Percentiles rank a stretch among this genome's conserved stretches.
Evolutionary conservation across 768 basidiomycete species (phyloP).

Genomic region (Pleurotus platypus): DNA sequence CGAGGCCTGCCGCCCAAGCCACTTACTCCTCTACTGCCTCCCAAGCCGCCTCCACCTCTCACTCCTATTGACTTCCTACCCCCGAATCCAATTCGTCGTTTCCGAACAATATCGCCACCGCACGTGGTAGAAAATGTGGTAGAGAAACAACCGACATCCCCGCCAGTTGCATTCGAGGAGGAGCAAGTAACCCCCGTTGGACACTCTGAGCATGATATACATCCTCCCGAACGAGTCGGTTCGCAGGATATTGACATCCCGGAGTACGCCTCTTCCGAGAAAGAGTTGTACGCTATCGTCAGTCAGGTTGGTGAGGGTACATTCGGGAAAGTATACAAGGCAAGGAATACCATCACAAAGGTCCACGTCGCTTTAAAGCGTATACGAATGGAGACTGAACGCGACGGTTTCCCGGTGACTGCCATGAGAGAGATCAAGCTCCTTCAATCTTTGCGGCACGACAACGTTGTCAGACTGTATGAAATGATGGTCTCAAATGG

Average conservation of each 20-base stretch:
- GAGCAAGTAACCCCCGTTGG: not conserved
- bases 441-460: constrained; percentile 84
- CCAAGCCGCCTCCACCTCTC: not conserved
- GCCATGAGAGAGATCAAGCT: constrained; percentile 99
- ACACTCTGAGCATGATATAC: not conserved
- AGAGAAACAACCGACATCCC: not conserved
- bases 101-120: too few relatives aligned
- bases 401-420: constrained; percentile 97
- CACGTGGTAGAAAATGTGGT: too few relatives aligned
- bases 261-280: constrained; percentile 18
- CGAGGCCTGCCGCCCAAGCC: not conserved
- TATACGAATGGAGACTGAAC: constrained; percentile 96
- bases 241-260: constrained; percentile 6
- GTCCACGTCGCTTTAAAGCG: constrained; percentile 87
- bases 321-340: constrained; percentile 97
- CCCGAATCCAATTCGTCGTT: not conserved
- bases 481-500: constrained; percentile 99
- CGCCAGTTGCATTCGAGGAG: not conserved
- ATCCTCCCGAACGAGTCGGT: not conserved
- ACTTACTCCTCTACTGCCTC: not conserved
- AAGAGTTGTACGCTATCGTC: constrained; percentile 79
- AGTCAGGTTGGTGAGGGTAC: constrained; percentile 98
- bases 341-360: constrained; percentile 76
- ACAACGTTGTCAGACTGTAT: constrained; percentile 83
- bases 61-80: not conserved